Percentiles rank a stretch among this genome's conserved stretches.
Evolutionary conservation across 306 rosid species (phyloP).

Genomic region (Vicia faba): DNA sequence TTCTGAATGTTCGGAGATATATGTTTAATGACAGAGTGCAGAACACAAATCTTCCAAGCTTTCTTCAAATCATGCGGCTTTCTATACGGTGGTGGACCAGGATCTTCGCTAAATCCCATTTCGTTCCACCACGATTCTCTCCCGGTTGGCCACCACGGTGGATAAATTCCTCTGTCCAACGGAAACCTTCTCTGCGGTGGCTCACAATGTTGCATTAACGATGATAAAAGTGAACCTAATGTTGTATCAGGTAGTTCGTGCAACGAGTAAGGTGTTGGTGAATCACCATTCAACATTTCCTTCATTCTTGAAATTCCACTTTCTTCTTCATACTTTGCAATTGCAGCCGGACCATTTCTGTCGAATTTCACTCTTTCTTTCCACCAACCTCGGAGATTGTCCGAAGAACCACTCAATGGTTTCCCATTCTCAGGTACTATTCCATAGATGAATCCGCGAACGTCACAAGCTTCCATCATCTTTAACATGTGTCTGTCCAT

Average conservation of each 20-base stretch:
- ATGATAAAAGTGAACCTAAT: constrained; percentile 61
- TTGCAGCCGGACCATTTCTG: constrained; percentile 66
- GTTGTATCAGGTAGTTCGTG: constrained; percentile 65
- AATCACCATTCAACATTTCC: constrained; percentile 27
- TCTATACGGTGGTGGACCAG: constrained; percentile 68
- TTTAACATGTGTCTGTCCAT: constrained; percentile 56
- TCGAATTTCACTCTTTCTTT: constrained; percentile 70
- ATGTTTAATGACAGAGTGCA: constrained; percentile 68
- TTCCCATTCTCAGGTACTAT: constrained; percentile 70
- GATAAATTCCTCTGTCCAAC: constrained; percentile 60
- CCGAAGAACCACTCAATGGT: constrained; percentile 70
- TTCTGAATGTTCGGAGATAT: constrained; percentile 61
- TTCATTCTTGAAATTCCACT: constrained; percentile 3
- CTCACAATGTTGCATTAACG: constrained; percentile 68
- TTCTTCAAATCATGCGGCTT: constrained; percentile 84
- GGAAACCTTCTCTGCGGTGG: constrained; percentile 76
- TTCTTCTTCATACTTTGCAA: constrained; percentile 57
- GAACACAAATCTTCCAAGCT: constrained; percentile 69
- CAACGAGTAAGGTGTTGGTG: constrained; percentile 36
- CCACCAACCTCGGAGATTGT: constrained; percentile 89
- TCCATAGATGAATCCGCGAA: constrained; percentile 76
- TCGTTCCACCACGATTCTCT: constrained; percentile 64
- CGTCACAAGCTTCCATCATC: constrained; percentile 75
- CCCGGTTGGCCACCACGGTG: constrained; percentile 90
- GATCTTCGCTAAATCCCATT: constrained; percentile 43